Evolutionary conservation across 2,329 filamentous ascomycete species (phyloP).

Genomic region (Fusarium nodosum): DNA sequence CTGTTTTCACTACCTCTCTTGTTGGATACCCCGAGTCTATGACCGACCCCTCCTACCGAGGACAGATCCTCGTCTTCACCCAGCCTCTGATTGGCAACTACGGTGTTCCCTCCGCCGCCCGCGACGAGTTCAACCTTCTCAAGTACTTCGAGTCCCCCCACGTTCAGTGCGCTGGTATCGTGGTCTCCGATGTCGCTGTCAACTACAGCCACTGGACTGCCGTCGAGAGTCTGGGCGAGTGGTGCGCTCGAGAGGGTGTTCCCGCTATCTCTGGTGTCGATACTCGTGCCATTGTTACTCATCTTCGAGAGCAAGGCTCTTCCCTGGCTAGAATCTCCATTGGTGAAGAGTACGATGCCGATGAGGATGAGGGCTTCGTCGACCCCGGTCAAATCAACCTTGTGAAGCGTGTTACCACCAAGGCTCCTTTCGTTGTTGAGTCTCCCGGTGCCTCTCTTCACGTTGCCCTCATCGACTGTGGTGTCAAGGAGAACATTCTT

Average conservation of each 20-base stretch:
- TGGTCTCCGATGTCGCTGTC: conserved; percentile 93
- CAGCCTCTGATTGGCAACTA: conserved; percentile 99
- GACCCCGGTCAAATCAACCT: conserved; percentile 98
- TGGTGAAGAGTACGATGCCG: conserved; percentile 97
- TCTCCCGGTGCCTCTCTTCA: conserved; percentile 87
- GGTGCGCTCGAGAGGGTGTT: conserved; percentile 96
- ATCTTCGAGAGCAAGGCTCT: conserved; percentile 95
- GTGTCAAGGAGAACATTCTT: conserved; percentile 99
- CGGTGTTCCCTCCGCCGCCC: conserved; percentile 87
- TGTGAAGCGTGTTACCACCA: conserved; percentile 96
- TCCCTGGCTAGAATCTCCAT: conserved; percentile 94
- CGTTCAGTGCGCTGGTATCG: conserved; percentile 95
- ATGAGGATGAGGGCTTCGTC: conserved; percentile 95
- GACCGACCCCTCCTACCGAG: conserved; percentile 88
- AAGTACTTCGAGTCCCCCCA: conserved; percentile 99
- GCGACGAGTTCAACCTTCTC: conserved; percentile 89
- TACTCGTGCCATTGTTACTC: conserved; percentile 95
- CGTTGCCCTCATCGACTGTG: conserved; percentile 95
- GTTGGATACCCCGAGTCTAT: conserved; percentile 98
- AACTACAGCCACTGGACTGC: conserved; percentile 99
- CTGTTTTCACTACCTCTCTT: conserved; percentile 97
- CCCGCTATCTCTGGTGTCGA: conserved; percentile 97
- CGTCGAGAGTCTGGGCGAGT: conserved; percentile 90
- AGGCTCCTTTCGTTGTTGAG: conserved; percentile 95
- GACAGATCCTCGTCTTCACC: conserved; percentile 98